Evolutionary conservation across 225 moss, liverwort and hornwort genomes (phyloP).

Genomic region (Sphagnum contortum): DNA sequence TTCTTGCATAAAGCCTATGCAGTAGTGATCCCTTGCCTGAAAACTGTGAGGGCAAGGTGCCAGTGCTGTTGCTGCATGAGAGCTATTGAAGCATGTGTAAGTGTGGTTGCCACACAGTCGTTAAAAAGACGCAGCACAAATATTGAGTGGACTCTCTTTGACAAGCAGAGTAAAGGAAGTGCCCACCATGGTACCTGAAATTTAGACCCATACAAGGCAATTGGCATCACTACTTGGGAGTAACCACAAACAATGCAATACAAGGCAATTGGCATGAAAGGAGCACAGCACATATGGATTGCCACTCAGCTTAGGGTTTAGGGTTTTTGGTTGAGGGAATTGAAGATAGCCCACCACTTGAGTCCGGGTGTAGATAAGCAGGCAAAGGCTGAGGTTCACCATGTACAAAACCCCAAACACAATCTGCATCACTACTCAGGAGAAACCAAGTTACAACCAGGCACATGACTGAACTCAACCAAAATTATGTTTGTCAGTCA

Average conservation of each 20-base stretch:
- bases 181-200: slow-evolving; percentile 88
- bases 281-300: too few relatives aligned
- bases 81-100: slow-evolving; percentile 77
- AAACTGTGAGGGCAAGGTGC: slow-evolving; percentile 74
- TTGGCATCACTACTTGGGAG: too few relatives aligned
- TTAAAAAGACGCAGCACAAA: slow-evolving; percentile 97
- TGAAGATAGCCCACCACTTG: slow-evolving; percentile 44
- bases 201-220: slow-evolving; percentile 3
- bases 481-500: background rate
- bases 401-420: slow-evolving; percentile 79
- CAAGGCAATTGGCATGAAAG: too few relatives aligned
- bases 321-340: too few relatives aligned
- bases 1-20: too few relatives aligned
- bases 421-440: slow-evolving; percentile 32
- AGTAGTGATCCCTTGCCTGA: slow-evolving; percentile 38
- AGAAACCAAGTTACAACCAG: background rate
- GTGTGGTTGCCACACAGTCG: slow-evolving; percentile 88
- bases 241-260: background rate
- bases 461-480: background rate
- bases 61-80: slow-evolving; percentile 77
- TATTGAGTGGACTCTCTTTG: slow-evolving; percentile 93
- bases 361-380: slow-evolving; percentile 64
- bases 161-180: slow-evolving; percentile 68
- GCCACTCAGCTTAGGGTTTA: too few relatives aligned
- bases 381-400: slow-evolving; percentile 62